Percentiles rank a stretch among this genome's conserved stretches.
These are phyloP conservation scores for Cunninghamia lanceolata DNA, from an alignment of 75 land plant species.

Conservation along the genomic window DNA sequence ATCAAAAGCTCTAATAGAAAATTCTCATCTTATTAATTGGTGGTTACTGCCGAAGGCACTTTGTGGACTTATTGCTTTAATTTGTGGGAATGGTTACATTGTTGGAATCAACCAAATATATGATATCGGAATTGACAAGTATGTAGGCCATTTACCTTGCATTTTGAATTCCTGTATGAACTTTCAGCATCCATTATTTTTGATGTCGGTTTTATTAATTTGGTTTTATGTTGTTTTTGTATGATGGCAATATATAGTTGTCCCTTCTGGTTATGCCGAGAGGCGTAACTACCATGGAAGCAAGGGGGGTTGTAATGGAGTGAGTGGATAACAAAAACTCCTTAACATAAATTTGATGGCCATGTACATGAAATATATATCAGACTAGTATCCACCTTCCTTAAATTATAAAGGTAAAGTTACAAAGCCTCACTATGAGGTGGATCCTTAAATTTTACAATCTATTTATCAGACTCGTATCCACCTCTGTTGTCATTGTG, in stretches of 20 bases:
- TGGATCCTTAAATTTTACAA: no score
- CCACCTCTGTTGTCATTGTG: no score
- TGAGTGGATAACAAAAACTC: no score
- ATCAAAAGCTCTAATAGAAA: constrained; percentile 80
- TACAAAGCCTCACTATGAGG: no score
- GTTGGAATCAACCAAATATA: constrained; percentile 98
- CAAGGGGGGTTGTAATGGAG: no score
- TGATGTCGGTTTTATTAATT: neutral
- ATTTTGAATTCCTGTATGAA: constrained; percentile 5
- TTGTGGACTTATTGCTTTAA: constrained; percentile 76
- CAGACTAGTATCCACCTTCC: no score
- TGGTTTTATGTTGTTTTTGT: neutral
- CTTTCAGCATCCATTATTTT: constrained; percentile 14
- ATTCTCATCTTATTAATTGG: constrained; percentile 77
- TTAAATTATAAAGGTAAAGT: no score
- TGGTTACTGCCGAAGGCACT: constrained; percentile 76
- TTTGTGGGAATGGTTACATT: constrained; percentile 97
- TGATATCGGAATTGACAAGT: constrained; percentile 96
- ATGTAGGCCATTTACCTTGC: constrained; percentile 15
- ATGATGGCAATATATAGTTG: neutral
- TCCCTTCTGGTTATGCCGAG: neutral
- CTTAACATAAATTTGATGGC: no score
- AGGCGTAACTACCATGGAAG: no score
- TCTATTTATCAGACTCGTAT: no score
- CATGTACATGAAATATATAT: no score